A percentile compares a stretch with the other conserved stretches of the same genome.
phyloP scores from a whole-genome alignment of 2,329 filamentous ascomycete species.

The Trichoderma harzianum region DNA sequence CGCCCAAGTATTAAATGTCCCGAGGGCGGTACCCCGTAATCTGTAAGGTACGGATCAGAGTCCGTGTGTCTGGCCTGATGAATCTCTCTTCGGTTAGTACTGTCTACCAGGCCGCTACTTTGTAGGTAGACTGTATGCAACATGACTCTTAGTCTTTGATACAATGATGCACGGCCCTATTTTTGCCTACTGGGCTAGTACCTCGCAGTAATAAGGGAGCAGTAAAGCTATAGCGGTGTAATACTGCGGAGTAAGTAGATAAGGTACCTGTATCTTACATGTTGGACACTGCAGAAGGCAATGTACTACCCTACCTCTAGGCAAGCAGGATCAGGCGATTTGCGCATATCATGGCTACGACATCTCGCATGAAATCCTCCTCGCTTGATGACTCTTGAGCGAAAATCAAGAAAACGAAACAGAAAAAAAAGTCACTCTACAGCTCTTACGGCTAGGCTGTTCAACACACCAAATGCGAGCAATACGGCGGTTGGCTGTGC shows the following conservation, averaged over 20 bases:
- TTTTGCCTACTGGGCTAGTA: not conserved
- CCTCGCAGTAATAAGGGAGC: not conserved
- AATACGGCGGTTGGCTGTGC: conserved; percentile 2
- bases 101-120: not conserved
- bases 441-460: not conserved
- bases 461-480: conserved; percentile 1
- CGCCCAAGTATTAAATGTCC: not conserved
- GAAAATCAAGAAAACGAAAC: not conserved
- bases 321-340: not conserved
- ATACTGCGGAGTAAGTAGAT: not conserved
- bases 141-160: not conserved
- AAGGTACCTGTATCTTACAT: not conserved
- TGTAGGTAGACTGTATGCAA: not conserved
- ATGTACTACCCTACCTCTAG: not conserved
- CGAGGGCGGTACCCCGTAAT: not conserved
- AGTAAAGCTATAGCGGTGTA: not conserved
- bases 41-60: not conserved
- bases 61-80: not conserved
- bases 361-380: not conserved
- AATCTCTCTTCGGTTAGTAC: not conserved
- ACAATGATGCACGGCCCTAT: not conserved
- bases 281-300: not conserved
- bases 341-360: not conserved
- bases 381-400: not conserved
- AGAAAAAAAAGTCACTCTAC: not conserved